Evolutionary conservation across 2,329 filamentous ascomycete species (phyloP), one percentile per base, ranked within the genome.

Genomic region (Penicillium sclerotiorum): DNA sequence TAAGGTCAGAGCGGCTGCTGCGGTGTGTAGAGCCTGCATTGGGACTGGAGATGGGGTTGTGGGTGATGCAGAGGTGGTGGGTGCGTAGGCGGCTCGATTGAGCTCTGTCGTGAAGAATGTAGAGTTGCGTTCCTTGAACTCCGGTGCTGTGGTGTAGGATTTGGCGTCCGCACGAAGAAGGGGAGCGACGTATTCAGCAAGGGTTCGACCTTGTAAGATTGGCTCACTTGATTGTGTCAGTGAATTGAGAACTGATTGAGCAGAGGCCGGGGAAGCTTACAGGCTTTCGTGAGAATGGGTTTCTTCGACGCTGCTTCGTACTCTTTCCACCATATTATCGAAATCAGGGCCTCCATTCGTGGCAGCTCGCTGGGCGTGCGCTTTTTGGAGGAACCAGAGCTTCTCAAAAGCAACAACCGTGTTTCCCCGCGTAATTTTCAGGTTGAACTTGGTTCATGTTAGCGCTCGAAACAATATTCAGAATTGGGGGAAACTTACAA

Each of bases 371-470:
- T 76, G 71, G n/a, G 79, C 80, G 64, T 93, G 89, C 39, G 82
- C 80, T 59, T 82, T 84, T 64, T 96, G 90, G 41, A 97, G 80
- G 68, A 86, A 90, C 60, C 83, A 81, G 13, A 97, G 80, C 66
- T 97, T 99, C 41, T 85, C 83, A 43, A 86, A 81, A 17, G 88
- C 85, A 15, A 96, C 89, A 12, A 88, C 87, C 6, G 92, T 90
- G 67, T 96, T 92, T 8, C 93, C 93, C 61, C 88, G 89, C 3
- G 91, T 97, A 72, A 96, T 95, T 64, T 90, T 91, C 57, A 95
- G 79, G 38, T 86, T 84, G 66, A 96, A 93, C 82, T 90, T 52
- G 13, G 17, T 25, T 17, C 23, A 22, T 15, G 43, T 75, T 46
- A 72, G 64, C 38, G 52, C n/a, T 33, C 18, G 20, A 18, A 4